Evolutionary conservation across 2,329 filamentous ascomycete species (phyloP).

Genomic region (Biscogniauxia sp.): DNA sequence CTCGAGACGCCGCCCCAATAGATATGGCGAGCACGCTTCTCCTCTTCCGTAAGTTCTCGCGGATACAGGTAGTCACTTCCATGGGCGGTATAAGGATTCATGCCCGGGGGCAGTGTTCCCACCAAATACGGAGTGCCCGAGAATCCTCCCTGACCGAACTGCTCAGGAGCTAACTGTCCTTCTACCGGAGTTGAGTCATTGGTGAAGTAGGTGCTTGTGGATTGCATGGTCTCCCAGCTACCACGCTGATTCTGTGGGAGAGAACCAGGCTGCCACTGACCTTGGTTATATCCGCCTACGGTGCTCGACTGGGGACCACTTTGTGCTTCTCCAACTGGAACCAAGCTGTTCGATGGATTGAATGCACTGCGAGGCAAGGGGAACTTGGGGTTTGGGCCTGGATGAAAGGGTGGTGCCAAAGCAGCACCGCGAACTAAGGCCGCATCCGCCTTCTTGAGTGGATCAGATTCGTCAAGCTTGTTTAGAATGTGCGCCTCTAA

Average conservation of each 20-base stretch:
- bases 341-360: conserved; percentile 6
- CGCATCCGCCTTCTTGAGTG: conserved; percentile 10
- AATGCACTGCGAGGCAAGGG: conserved; percentile 10
- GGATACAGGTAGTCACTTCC: conserved; percentile 53
- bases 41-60: conserved; percentile 57
- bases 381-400: conserved; percentile 30
- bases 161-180: background rate
- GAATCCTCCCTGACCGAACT: conserved; percentile 6
- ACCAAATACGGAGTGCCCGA: conserved; percentile 50
- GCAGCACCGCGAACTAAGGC: conserved; percentile 45
- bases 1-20: conserved; percentile 59
- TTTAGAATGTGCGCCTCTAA: conserved; percentile 25
- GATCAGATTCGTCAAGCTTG: conserved; percentile 1
- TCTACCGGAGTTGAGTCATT: conserved; percentile 5
- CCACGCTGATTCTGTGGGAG: conserved; percentile 11
- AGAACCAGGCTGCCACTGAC: conserved; percentile 5
- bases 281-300: conserved; percentile 4
- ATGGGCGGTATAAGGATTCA: conserved; percentile 40
- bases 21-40: conserved; percentile 56
- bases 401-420: conserved; percentile 49
- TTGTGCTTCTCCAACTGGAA: background rate
- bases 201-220: conserved; percentile 9
- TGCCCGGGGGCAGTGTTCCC: conserved; percentile 47
- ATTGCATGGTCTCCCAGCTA: conserved; percentile 12
- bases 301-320: background rate